A percentile compares a stretch with the other conserved stretches of the same genome.
These are phyloP conservation scores for Pleomassaria siparia DNA, from an alignment of 2,329 filamentous ascomycete genomes.

Conservation along the genomic window DNA sequence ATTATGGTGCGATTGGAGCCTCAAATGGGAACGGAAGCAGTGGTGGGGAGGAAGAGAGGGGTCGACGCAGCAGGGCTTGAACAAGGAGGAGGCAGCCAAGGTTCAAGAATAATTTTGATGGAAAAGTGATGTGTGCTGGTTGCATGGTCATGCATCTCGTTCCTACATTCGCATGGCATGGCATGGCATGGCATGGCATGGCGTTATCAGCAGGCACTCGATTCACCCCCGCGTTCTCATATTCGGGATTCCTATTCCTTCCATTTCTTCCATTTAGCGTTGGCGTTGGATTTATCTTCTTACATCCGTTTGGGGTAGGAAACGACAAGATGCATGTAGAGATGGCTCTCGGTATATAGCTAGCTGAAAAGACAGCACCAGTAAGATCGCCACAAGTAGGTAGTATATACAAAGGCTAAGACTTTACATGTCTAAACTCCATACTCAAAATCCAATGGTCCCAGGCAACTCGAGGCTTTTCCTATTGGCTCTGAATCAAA, in stretches of 20 bases:
- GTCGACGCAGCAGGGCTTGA: not conserved
- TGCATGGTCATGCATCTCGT: not conserved
- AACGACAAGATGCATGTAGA: not conserved
- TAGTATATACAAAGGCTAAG: too few species aligned
- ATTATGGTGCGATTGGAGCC: conserved; percentile 25
- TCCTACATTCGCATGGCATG: not conserved
- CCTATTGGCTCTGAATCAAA: too few species aligned
- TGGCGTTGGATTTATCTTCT: not conserved
- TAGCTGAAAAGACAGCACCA: too few species aligned
- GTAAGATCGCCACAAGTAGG: too few species aligned
- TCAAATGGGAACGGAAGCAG: conserved; percentile 10
- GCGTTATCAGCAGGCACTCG: not conserved
- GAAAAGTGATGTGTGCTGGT: not conserved
- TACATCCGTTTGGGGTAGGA: too few species aligned
- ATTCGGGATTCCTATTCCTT: not conserved
- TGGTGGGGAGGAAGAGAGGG: conserved; percentile 4
- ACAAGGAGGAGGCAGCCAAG: too few species aligned
- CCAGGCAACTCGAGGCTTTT: too few species aligned
- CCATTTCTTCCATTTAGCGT: not conserved
- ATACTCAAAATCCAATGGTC: too few species aligned
- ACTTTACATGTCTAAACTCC: too few species aligned
- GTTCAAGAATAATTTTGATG: not conserved
- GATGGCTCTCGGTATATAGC: not conserved
- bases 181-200: not conserved
- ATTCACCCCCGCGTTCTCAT: not conserved